Evolutionary conservation across 768 basidiomycete genomes (phyloP), one percentile per base, ranked within the genome.

Genomic region (Cystofilobasidium capitatum): DNA sequence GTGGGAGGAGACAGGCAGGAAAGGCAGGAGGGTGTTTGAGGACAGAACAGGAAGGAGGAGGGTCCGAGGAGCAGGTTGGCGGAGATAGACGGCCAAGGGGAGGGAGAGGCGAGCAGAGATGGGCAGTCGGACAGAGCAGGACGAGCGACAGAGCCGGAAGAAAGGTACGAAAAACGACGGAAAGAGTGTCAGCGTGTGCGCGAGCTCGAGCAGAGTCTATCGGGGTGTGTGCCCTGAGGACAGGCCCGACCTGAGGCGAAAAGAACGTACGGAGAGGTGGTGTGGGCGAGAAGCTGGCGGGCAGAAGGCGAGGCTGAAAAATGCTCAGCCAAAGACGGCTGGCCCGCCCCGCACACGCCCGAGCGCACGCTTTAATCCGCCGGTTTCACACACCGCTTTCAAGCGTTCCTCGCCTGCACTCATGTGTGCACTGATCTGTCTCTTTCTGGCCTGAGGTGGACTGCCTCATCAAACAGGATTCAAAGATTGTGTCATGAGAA

Each of bases 111-210:
- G n/a, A 24, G n/a, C 16, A 26, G 24, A 55, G 33, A 42, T 72
- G 76, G 80, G 81, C 84, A 82, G 82, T 80, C 79, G 82, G 79
- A 80, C 80, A 77, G 76, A 73, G 68, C 6, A 51, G 31, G 16
- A 51, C 49, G 49, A 20, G 12, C 49, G 24, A 29, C 31, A 8
- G 4, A 29, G 51, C 51, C 3, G 7, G 51, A 55, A 33, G 4
- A n/a, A 3, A 31, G 7, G 29, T 16, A 31, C 10, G 29, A 31
- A 33, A 55, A 55, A 16, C 29, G 29, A 33, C 10, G 14, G 51
- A 8, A 29, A 55, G n/a, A 13, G 31, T n/a, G 51, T 51, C 49
- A 51, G 49, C 24, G 7, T 12, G 49, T 29, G 24, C n/a, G n/a
- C n/a, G n/a, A n/a, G n/a, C n/a, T n/a, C 8, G 22, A 49, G 49